Evolutionary conservation across 2,329 filamentous ascomycete species (phyloP).

Genomic region (Pseudogymnoascus sp.): DNA sequence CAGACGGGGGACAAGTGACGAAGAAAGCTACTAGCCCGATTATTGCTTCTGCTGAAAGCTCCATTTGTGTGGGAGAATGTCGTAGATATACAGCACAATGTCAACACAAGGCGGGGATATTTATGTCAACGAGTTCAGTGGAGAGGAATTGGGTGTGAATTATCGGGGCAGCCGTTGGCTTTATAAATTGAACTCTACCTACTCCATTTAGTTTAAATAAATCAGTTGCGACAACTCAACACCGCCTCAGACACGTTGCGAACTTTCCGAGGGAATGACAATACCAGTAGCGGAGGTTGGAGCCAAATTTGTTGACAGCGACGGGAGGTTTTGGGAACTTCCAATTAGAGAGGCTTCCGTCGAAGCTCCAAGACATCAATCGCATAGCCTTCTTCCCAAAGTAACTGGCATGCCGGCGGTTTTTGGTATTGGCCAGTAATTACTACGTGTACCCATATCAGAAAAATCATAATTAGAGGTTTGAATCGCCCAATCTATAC

Average conservation of each 20-base stretch:
- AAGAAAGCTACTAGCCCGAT: background rate
- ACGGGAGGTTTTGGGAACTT: background rate
- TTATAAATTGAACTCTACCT: background rate
- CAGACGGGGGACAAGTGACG: background rate
- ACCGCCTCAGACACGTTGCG: background rate
- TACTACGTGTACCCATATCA: background rate
- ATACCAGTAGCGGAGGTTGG: background rate
- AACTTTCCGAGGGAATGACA: background rate
- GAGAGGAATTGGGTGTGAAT: background rate
- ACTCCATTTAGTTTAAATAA: background rate
- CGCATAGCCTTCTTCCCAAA: background rate
- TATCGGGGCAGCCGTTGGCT: background rate
- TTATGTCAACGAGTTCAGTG: background rate
- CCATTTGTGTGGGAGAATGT: background rate
- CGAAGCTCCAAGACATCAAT: background rate
- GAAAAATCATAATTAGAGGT: background rate
- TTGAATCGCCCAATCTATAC: background rate
- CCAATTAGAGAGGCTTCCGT: background rate
- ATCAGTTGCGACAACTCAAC: background rate
- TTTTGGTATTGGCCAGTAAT: background rate
- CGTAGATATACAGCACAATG: background rate
- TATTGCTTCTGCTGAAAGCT: background rate
- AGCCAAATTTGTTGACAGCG: too few relatives aligned
- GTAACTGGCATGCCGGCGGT: background rate
- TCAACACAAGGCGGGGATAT: background rate